Evolutionary conservation across 2,329 filamentous ascomycete species (phyloP), one percentile per base, ranked within the genome.

Genomic region (Paramyrothecium roridum): DNA sequence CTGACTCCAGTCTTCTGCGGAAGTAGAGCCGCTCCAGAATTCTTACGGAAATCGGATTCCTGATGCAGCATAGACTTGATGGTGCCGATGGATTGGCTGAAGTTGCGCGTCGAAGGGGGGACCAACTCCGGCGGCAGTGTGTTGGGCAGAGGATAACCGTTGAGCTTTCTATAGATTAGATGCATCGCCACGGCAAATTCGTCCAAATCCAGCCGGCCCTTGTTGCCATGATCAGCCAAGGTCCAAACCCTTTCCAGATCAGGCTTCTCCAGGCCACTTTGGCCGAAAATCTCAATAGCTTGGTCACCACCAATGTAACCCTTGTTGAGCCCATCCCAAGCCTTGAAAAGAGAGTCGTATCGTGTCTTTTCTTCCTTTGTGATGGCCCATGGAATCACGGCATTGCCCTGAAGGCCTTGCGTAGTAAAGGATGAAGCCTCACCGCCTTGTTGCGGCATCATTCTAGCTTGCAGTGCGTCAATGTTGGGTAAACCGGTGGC

Each of bases 101-200:
- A 84, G 71, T 97, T 96, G 60, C 93, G 86, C 12, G 93, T 96
- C 2, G 95, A 98, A 2, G 95, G 95, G 21, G 95, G 95, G 8
- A 98, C 87, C 57, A 99, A 84, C 77, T 99, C 95, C 1, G 95
- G 86, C 10, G 95, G 95, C 12, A 99, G 81, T 48, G 88, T 87
- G 65, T 87, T 90, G 17, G 95, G 95, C 33, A 98, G 81, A 2
- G 93, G 93, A 67, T 98, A 98, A 37, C 93, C 93, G 66, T 99
- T 98, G 53, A 99, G 82, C 70, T 96, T 96, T 65, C 95, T 85
- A 76, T 99, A 99, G 65, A 99, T 99, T 74, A 99, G 78, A 81
- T 99, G 95, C 95, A 99, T 99, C 11, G 93, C 92, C 52, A 99
- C 93, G 10, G 95, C 93, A 68, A 99, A 99, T 68, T 99, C 95